These are phyloP conservation scores for Mycosphaerella arachidis DNA, from an alignment of 2,329 filamentous ascomycete species.

Conservation along the genomic window DNA sequence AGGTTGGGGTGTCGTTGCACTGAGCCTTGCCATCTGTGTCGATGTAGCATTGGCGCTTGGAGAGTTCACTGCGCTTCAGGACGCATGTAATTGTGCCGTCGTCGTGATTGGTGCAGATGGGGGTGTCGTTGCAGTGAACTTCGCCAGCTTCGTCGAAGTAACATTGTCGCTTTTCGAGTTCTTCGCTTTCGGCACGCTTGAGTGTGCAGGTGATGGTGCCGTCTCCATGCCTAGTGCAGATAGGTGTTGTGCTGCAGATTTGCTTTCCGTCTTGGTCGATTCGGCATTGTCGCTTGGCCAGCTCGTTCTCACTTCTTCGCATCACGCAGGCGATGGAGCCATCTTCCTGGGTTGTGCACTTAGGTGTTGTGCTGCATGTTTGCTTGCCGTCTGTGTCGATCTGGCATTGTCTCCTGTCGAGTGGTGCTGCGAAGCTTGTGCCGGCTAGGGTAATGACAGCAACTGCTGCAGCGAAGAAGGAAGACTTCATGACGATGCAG, in stretches of 20 bases:
- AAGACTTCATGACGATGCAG: slow-evolving; percentile 11
- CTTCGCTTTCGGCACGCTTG: background rate
- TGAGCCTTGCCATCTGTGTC: background rate
- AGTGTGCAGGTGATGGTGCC: slow-evolving; percentile 6
- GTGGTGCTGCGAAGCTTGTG: slow-evolving; percentile 5
- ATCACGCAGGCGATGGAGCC: background rate
- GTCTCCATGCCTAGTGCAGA: slow-evolving; percentile 4
- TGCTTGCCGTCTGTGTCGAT: slow-evolving; percentile 7
- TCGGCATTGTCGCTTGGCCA: slow-evolving; percentile 11
- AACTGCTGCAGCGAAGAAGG: slow-evolving; percentile 8
- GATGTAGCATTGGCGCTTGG: slow-evolving; percentile 7
- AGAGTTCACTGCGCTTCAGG: background rate
- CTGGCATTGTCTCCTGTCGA: slow-evolving; percentile 12
- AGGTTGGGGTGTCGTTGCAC: background rate
- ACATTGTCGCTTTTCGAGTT: background rate
- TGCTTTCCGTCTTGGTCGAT: slow-evolving; percentile 5
- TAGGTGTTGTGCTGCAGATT: slow-evolving; percentile 1
- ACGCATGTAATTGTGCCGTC: background rate
- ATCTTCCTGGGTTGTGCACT: background rate
- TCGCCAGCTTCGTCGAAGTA: background rate
- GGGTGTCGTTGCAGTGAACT: background rate
- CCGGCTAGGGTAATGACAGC: slow-evolving; percentile 10
- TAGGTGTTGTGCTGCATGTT: background rate
- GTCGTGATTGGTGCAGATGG: background rate
- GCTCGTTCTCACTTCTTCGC: background rate